Base-by-base conservation (phyloP, 352 stramenopile genomes). In the Globisporangium nagaii region DNA sequence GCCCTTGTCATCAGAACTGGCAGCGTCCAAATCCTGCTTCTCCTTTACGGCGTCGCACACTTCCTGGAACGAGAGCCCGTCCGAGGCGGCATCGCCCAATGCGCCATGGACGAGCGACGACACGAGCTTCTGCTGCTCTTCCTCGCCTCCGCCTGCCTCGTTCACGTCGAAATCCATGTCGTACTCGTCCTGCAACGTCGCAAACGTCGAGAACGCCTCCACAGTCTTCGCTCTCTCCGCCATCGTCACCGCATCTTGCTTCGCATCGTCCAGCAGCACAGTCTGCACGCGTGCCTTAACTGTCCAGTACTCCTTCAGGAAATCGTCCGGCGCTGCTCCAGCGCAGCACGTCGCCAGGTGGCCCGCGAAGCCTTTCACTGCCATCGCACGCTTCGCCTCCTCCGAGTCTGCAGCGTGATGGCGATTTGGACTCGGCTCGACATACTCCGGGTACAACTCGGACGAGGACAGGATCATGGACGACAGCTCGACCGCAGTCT, bases 281-380 rank as follows among this genome's bases (percentile, higher is more conserved):
- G 62, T 81, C 76, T 32, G 48, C 28, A 44, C 56, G 17, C 77
- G 59, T 2, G 68, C 78, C 39, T 79, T 93, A 1, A 93, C 76
- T 10, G 49, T 53, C 82, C 82, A 93, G 47, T 83, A 88, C 15
- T 88, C 78, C 17, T 79, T 77, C 28, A 90, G 48, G 48, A 92
- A 90, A 41, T 88, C 76, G 28, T 93, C 79, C 1, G 78, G 75
- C 5, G 63, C 54, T 3, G 73, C 66, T 0, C 77, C 79, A 51
- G 59, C 62, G 30, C 67, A 88, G 22, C 63, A 58, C 4, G 63
- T 68, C 5, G 74, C 75, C 8, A 93, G 60, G 61, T 93, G 82
- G 34, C 78, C 82, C 0, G 74, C 65, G 35, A 88, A 58, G n/a
- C 82, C 82, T 56, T 88, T 89, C n/a, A 89, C 69, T 25, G 75